These are phyloP conservation scores for Rosa rugosa DNA, from an alignment of 306 rosid species.

Conservation along the genomic window DNA sequence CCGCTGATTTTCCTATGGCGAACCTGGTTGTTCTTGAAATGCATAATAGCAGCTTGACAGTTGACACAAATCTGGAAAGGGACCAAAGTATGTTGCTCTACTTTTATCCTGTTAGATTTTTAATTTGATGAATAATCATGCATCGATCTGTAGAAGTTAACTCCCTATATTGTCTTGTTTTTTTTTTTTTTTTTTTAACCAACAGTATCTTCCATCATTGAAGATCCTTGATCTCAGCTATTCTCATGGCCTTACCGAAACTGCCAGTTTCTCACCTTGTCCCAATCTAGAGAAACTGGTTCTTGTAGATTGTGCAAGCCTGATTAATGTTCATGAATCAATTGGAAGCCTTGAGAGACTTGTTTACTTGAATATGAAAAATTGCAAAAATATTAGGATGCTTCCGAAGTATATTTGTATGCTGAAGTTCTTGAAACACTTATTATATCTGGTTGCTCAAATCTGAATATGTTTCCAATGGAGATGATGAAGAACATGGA, in stretches of 20 bases:
- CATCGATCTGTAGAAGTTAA: no score
- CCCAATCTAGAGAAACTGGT: constrained; percentile 8
- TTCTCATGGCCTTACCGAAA: neutral
- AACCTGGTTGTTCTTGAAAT: constrained; percentile 16
- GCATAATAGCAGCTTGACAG: constrained; percentile 7
- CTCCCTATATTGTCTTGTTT: no score
- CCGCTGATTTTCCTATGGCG: neutral
- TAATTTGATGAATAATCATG: no score
- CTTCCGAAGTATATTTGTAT: neutral
- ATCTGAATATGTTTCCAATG: neutral
- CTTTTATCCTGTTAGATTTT: neutral
- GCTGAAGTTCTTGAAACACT: neutral
- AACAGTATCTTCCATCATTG: neutral
- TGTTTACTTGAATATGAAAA: neutral
- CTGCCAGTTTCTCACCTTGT: neutral
- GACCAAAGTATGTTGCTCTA: neutral
- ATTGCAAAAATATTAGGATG: neutral
- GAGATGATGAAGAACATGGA: neutral
- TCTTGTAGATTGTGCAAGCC: constrained; percentile 2
- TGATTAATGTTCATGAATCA: constrained; percentile 3
- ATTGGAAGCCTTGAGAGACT: constrained; percentile 12
- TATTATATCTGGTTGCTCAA: neutral
- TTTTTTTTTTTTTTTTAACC: neutral
- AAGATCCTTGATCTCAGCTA: neutral
- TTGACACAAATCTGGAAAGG: neutral